Conservation (phyloP, 805 yeast genomes). For the Ogataea saltuana region DNA sequence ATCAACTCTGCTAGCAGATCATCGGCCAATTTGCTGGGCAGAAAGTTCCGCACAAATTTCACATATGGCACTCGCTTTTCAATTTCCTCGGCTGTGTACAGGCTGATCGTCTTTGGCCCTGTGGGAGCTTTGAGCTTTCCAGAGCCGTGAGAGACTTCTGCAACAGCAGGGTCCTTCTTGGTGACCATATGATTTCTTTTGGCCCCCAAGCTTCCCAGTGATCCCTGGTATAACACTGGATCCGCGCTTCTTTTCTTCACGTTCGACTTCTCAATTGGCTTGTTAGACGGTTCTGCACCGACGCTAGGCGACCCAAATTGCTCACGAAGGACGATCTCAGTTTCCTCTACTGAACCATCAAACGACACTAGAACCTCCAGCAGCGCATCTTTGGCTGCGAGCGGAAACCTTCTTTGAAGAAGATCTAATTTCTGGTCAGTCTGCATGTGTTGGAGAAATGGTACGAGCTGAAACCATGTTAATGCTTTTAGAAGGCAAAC, state of each 20-base stretch:
- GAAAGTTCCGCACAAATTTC: conserved; percentile 49
- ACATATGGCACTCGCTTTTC: conserved; percentile 51
- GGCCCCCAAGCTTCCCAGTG: background rate
- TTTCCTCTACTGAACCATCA: conserved; percentile 49
- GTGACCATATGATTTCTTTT: background rate
- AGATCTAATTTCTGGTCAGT: conserved; percentile 42
- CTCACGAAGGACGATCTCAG: conserved; percentile 44
- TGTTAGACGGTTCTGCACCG: background rate
- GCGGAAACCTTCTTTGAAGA: conserved; percentile 43
- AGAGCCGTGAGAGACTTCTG: too few species aligned
- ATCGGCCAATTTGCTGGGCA: conserved; percentile 53
- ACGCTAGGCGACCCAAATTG: conserved; percentile 20
- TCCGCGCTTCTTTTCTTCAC: conserved; percentile 6
- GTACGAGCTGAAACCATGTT: too few species aligned
- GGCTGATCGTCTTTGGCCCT: conserved; percentile 22
- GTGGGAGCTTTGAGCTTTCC: background rate
- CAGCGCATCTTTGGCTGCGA: conserved; percentile 41
- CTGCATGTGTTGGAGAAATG: conserved; percentile 17
- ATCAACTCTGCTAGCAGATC: conserved; percentile 43
- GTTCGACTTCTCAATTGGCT: too few species aligned
- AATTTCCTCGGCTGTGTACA: conserved; percentile 55
- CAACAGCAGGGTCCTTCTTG: background rate
- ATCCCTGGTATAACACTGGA: background rate
- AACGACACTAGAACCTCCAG: conserved; percentile 55
- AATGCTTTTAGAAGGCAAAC: too few species aligned